A percentile compares a stretch with the other conserved stretches of the same genome.
phyloP scores from a whole-genome alignment of 441 rosid genomes.

The Adansonia grandidieri region DNA sequence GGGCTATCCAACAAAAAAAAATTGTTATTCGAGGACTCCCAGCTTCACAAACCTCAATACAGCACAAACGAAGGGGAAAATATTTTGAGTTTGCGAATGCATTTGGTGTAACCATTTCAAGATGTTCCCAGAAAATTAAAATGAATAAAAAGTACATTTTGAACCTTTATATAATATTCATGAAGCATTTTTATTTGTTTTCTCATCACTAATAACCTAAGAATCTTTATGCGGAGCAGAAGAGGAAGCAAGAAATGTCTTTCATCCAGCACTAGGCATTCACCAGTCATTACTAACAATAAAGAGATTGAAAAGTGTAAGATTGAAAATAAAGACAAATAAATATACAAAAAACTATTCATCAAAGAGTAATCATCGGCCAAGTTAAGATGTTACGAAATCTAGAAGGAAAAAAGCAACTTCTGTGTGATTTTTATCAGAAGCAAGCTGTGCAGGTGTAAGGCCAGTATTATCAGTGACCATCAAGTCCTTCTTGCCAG shows the following conservation, averaged over 20 bases:
- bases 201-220: background rate
- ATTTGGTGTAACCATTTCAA: background rate
- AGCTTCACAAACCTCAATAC: slow-evolving; percentile 1
- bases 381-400: slow-evolving; percentile 46
- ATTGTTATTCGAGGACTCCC: background rate
- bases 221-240: background rate
- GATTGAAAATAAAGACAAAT: slow-evolving; percentile 15
- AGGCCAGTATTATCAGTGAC: slow-evolving; percentile 89
- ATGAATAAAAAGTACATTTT: background rate
- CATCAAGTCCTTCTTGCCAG: slow-evolving; percentile 89
- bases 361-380: slow-evolving; percentile 28
- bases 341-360: slow-evolving; percentile 7
- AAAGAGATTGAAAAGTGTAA: background rate
- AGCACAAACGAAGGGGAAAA: background rate
- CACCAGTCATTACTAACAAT: slow-evolving; percentile 23
- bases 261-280: slow-evolving; percentile 21
- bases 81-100: background rate
- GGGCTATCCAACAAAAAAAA: slow-evolving; percentile 8
- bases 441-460: slow-evolving; percentile 97
- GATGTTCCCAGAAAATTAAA: background rate
- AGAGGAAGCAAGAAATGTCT: slow-evolving; percentile 18
- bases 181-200: background rate
- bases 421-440: slow-evolving; percentile 95
- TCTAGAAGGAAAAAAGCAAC: slow-evolving; percentile 96
- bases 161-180: background rate